Evolutionary conservation across 139 green algal species (phyloP).

Genomic region (Microglena sp.): DNA sequence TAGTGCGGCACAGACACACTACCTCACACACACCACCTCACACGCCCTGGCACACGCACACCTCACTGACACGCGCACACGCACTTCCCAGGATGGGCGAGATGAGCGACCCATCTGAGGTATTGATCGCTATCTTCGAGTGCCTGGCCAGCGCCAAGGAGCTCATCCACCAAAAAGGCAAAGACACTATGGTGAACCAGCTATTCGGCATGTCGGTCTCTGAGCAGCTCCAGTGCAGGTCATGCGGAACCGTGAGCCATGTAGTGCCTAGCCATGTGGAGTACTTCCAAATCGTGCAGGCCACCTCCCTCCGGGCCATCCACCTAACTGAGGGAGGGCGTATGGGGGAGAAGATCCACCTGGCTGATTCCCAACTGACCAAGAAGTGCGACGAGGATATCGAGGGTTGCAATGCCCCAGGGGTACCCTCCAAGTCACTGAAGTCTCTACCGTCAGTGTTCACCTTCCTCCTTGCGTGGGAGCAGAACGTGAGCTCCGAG

Average conservation of each 20-base stretch:
- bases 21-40: no score
- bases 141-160: conserved; percentile 5
- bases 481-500: conserved; percentile 22
- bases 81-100: conserved; percentile 41
- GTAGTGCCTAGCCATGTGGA: conserved; percentile 28
- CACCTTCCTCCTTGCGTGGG: conserved; percentile 57
- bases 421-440: conserved; percentile 4
- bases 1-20: no score
- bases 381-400: conserved; percentile 50
- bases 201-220: conserved; percentile 31
- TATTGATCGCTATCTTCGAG: conserved; percentile 8
- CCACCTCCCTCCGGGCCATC: conserved; percentile 12
- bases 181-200: no score
- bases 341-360: not conserved
- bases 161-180: not conserved
- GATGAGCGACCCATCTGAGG: conserved; percentile 53
- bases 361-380: conserved; percentile 12
- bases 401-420: not conserved
- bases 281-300: conserved; percentile 35
- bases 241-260: conserved; percentile 21
- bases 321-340: not conserved
- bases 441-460: conserved; percentile 28
- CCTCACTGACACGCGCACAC: no score
- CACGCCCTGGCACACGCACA: no score
- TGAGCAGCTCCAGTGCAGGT: conserved; percentile 36